A percentile compares a stretch with the other conserved stretches of the same genome.
Conservation (phyloP, 2,329 filamentous ascomycete species). For the Acephala macrosclerotiorum region DNA sequence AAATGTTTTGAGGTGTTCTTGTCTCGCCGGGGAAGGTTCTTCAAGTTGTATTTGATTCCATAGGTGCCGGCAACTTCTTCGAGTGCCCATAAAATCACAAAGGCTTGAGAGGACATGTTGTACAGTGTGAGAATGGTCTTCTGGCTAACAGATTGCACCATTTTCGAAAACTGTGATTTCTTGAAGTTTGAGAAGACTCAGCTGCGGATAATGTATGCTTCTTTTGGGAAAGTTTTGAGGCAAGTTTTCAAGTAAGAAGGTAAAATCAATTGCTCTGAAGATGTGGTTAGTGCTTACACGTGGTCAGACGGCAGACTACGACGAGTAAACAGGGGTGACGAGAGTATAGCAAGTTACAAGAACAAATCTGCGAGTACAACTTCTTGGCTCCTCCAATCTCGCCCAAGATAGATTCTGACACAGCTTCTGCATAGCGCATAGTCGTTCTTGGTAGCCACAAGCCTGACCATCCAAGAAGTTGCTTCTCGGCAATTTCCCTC, state of each 20-base stretch:
- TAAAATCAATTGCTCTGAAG: not conserved
- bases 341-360: not conserved
- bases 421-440: too few relatives aligned
- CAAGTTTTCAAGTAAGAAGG: not conserved
- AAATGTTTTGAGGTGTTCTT: conserved; percentile 28
- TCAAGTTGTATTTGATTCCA: conserved; percentile 37
- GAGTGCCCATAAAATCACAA: conserved; percentile 38
- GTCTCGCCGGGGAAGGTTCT: conserved; percentile 35
- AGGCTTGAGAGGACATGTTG: conserved; percentile 38
- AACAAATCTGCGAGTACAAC: too few relatives aligned
- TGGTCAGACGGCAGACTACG: not conserved
- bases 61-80: conserved; percentile 37
- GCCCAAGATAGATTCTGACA: too few relatives aligned
- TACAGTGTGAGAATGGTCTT: conserved; percentile 36
- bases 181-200: not conserved
- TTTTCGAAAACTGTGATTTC: not conserved
- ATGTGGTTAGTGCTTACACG: not conserved
- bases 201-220: not conserved
- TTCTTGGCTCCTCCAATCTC: too few relatives aligned
- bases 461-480: too few relatives aligned
- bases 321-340: not conserved
- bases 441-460: too few relatives aligned
- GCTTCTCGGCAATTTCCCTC: too few relatives aligned
- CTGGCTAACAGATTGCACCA: conserved; percentile 14
- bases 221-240: not conserved